Base-by-base conservation (phyloP, 2,329 filamentous ascomycete genomes). In the Stagonosporopsis rhizophila region DNA sequence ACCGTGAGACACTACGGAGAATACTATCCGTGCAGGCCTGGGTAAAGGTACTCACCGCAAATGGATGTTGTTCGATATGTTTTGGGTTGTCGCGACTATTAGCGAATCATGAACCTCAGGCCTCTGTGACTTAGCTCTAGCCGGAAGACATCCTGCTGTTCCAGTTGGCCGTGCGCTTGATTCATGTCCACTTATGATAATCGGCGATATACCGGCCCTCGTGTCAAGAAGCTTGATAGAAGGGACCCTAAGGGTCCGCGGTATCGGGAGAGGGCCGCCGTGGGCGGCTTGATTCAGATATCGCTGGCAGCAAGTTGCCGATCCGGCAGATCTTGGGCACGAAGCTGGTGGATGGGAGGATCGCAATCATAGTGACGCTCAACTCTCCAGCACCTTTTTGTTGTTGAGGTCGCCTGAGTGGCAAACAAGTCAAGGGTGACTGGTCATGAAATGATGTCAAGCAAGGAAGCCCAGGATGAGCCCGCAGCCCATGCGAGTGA, bases 291-390 rank as follows among this genome's bases (percentile, higher is more conserved):
- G 49, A 57, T 34, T 49, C 42, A 40, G 27, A 39, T 5, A 44
- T 62, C 51, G 56, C 54, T 63, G 32, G 58, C 59, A 22, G 57
- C 56, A 58, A 60, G 50, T 53, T 52, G 61, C 60, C 54, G 64
- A 67, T 66, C 59, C 42, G 27, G 64, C 48, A 61, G 69, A 68
- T 72, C 60, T 65, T 68, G 58, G 62, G 61, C 56, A 58, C 53
- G 27, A 62, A 61, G 46, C 50, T 58, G 55, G 20, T 51, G 42
- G 49, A 48, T 39, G 38, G 52, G 68, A 65, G 60, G 66, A 72
- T 72, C 68, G 51, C 58, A 70, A 72, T 72, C 56, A 49, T 14
- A 35, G 19, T 40, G 52, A 49, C 53, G 42, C 44, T 27, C 32
- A 23, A 19, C 39, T 46, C 39, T 46, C 44, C 23, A 37, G 42